Percentiles rank a stretch among this genome's conserved stretches.
These are phyloP conservation scores for Amanita rimosa DNA, from an alignment of 768 basidiomycete genomes.

Conservation along the genomic window DNA sequence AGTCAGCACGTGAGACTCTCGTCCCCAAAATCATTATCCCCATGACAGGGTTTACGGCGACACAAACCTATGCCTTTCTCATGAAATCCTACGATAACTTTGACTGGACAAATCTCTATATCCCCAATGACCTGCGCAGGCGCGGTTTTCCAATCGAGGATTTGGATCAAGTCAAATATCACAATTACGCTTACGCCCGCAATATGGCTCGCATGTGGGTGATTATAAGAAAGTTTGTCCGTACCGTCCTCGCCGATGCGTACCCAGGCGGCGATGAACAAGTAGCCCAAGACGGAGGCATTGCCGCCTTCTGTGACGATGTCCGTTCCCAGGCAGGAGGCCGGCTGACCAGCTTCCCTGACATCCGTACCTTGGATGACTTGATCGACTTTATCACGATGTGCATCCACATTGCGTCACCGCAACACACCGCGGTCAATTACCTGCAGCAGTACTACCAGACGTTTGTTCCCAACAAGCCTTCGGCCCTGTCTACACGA, in stretches of 20 bases:
- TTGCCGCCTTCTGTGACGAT: slow-evolving; percentile 9
- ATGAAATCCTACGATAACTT: slow-evolving; percentile 13
- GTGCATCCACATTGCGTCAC: slow-evolving; percentile 21
- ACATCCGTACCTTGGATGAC: slow-evolving; percentile 14
- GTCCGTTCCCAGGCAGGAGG: slow-evolving; percentile 12
- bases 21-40: background rate
- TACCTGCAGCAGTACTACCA: slow-evolving; percentile 23
- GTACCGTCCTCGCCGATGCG: slow-evolving; percentile 8
- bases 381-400: slow-evolving; percentile 19
- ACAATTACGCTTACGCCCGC: slow-evolving; percentile 20
- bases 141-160: slow-evolving; percentile 19
- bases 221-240: slow-evolving; percentile 16
- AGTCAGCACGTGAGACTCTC: slow-evolving; percentile 13
- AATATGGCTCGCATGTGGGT: slow-evolving; percentile 16
- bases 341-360: slow-evolving; percentile 15
- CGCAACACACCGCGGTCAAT: slow-evolving; percentile 23
- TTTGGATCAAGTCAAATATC: slow-evolving; percentile 15
- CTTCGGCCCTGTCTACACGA: slow-evolving; percentile 15
- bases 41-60: background rate
- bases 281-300: slow-evolving; percentile 12
- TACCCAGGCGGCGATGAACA: slow-evolving; percentile 12
- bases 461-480: slow-evolving; percentile 21
- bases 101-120: slow-evolving; percentile 15
- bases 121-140: slow-evolving; percentile 16
- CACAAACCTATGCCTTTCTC: background rate